Conservation (phyloP, 2,329 filamentous ascomycete genomes). For the Botrytis deweyae region DNA sequence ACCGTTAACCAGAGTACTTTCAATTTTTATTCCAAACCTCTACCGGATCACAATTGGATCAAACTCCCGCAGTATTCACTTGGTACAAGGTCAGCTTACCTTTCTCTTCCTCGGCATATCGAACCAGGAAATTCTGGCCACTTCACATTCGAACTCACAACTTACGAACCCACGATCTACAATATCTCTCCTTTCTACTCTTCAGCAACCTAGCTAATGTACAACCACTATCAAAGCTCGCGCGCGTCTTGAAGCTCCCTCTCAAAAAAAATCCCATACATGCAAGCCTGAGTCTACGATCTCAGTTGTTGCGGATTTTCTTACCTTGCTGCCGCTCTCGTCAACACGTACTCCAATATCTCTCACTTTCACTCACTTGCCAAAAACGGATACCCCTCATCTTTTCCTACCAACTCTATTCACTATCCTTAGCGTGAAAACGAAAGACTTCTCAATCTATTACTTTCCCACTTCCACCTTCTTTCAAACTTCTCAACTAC, state of each 20-base stretch:
- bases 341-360: neutral
- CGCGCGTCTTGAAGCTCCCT: rapidly evolving
- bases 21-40: rapidly evolving
- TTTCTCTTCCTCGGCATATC: neutral
- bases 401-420: neutral
- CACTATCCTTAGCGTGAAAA: constrained; percentile 2
- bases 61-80: neutral
- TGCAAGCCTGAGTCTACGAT: neutral
- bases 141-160: neutral
- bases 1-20: neutral
- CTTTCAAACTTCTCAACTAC: neutral
- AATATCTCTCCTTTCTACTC: no score
- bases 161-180: neutral
- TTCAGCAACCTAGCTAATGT: neutral
- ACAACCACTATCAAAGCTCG: neutral
- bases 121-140: no score
- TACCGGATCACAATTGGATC: neutral
- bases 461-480: neutral
- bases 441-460: neutral
- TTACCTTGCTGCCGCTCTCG: neutral
- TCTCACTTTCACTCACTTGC: neutral
- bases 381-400: neutral
- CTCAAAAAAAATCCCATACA: neutral
- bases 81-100: no score
- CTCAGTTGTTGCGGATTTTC: neutral